Conservation (phyloP, 1,139 yeast species). For the Saccharomyces hybrid region DNA sequence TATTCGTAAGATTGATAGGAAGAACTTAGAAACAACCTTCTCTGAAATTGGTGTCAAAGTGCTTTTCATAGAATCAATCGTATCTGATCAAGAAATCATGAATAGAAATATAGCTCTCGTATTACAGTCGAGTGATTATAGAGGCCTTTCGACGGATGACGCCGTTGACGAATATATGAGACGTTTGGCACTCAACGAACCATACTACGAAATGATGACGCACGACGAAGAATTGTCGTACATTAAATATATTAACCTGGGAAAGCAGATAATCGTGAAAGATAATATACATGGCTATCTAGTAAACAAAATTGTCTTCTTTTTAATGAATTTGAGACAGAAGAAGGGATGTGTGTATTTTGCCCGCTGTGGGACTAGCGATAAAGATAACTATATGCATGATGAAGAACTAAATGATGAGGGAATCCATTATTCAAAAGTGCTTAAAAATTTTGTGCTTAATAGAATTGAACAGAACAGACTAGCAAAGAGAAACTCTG, state of each 20-base stretch:
- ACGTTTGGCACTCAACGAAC: slow-evolving; percentile 45
- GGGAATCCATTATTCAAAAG: slow-evolving; percentile 48
- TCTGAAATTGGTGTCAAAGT: slow-evolving; percentile 58
- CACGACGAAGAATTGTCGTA: slow-evolving; percentile 13
- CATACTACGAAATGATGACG: slow-evolving; percentile 36
- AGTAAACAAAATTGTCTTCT: slow-evolving; percentile 81
- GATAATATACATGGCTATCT: slow-evolving; percentile 80
- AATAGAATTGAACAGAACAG: slow-evolving; percentile 27
- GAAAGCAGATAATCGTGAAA: slow-evolving; percentile 67
- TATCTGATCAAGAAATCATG: slow-evolving; percentile 65
- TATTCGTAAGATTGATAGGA: slow-evolving; percentile 64
- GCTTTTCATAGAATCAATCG: slow-evolving; percentile 78
- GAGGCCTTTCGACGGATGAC: slow-evolving; percentile 56
- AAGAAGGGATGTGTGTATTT: slow-evolving; percentile 72
- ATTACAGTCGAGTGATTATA: slow-evolving; percentile 79
- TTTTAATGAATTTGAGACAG: slow-evolving; percentile 77
- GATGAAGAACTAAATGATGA: slow-evolving; percentile 63
- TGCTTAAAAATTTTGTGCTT: slow-evolving; percentile 39
- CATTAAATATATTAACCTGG: slow-evolving; percentile 54
- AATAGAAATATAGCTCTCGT: slow-evolving; percentile 80
- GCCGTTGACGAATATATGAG: slow-evolving; percentile 57
- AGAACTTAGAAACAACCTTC: slow-evolving; percentile 49
- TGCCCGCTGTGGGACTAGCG: slow-evolving; percentile 57
- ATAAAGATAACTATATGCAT: slow-evolving; percentile 37
- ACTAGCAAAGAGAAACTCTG: slow-evolving; percentile 22